Evolutionary conservation across 345 rosid genomes (phyloP), one percentile per base, ranked within the genome.

Genomic region (Salix dunnii): DNA sequence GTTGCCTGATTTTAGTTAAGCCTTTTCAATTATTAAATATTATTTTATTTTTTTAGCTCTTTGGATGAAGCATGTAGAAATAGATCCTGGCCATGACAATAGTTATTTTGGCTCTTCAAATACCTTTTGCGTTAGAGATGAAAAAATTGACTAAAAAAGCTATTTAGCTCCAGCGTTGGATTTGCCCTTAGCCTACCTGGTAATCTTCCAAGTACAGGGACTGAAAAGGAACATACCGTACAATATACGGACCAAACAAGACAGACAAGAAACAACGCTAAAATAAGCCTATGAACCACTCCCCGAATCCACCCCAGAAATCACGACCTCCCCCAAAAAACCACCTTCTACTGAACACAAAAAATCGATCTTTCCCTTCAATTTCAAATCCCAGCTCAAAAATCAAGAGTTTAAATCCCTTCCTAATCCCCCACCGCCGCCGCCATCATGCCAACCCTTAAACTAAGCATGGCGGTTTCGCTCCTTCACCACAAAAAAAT

Each of bases 401-500:
- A 10, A 58, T 58, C 3, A 46, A 11, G 10, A 36, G 12, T 68
- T 14, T 23, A 68, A 38, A 6, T 51, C 25, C 4, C 28, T 18
- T 61, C 40, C 4, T 2, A n/a, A 35, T 36, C 12, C 14, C 0
- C 12, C 27, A 0, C 55, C 55, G 1, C 33, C 31, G 25, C 65
- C 3, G 2, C 48, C 60, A 28, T 18, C 58, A 76, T 61, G 79
- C 48, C 74, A 31, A 61, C 49, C 61, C 62, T 43, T 53, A 76
- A 76, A 62, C 62, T 61, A 18, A 70, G 69, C 62, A 30, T 38
- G 69, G 79, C 68, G 2, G 31, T 43, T 33, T 43, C 69, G 0
- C 28, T 70, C 25, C 6, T 21, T 53, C 31, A 55, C 63, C 74
- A 68, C 68, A 30, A 70, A 36, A 70, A 76, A 13, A 9, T 61